A percentile compares a stretch with the other conserved stretches of the same genome.
phyloP scores from a whole-genome alignment of 2,329 filamentous ascomycete species.

The Aureobasidium sp. region DNA sequence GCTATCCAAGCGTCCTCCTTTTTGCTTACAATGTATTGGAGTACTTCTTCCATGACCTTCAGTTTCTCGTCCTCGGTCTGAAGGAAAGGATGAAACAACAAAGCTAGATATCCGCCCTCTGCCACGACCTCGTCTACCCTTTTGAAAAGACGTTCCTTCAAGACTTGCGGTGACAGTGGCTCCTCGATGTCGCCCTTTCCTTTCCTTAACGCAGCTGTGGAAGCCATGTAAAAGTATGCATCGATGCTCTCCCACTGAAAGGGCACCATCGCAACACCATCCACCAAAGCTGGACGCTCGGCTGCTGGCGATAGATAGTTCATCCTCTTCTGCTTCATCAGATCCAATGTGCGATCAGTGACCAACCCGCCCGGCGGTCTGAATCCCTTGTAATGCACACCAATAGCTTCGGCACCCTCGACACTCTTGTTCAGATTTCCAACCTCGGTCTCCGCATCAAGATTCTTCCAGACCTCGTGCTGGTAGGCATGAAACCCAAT shows the following conservation, averaged over 20 bases:
- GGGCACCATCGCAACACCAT: constrained; percentile 17
- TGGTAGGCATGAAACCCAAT: constrained; percentile 28
- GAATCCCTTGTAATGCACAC: constrained; percentile 24
- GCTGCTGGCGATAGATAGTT: constrained; percentile 28
- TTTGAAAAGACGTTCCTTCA: constrained; percentile 20
- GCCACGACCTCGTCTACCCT: constrained; percentile 25
- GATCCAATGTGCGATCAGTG: constrained; percentile 23
- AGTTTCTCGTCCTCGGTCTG: constrained; percentile 20
- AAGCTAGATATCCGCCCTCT: constrained; percentile 22
- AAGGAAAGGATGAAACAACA: constrained; percentile 29
- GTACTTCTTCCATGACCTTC: constrained; percentile 23
- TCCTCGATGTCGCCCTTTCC: constrained; percentile 22
- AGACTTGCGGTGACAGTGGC: constrained; percentile 17
- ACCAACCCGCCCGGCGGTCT: constrained; percentile 27
- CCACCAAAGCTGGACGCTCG: constrained; percentile 21
- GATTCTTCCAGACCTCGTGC: constrained; percentile 27
- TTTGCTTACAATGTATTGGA: constrained; percentile 22
- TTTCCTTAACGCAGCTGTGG: constrained; percentile 22
- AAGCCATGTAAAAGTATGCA: constrained; percentile 29
- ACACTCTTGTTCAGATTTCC: constrained; percentile 25
- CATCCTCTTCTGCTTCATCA: constrained; percentile 24
- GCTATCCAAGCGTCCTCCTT: constrained; percentile 25
- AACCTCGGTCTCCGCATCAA: constrained; percentile 19
- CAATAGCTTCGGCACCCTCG: constrained; percentile 17
- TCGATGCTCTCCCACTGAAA: constrained; percentile 25